A percentile compares a stretch with the other conserved stretches of the same genome.
phyloP scores from a whole-genome alignment of 2,329 filamentous ascomycete species.

The Aureobasidium melanogenum region DNA sequence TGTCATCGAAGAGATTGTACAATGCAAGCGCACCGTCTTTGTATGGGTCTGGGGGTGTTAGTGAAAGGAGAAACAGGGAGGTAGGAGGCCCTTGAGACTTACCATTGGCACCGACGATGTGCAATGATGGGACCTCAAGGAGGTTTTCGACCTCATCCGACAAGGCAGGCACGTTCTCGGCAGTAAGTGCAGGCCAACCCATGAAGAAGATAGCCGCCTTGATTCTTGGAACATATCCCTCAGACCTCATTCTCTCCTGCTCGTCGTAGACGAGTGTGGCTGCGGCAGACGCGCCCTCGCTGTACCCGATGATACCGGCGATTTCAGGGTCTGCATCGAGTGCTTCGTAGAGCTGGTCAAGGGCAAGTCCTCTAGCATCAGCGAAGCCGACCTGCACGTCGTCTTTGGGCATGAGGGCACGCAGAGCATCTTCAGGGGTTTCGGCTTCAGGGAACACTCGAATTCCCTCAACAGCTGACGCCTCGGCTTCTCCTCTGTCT shows the following conservation, averaged over 20 bases:
- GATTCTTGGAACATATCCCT: not conserved
- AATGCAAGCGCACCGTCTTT: constrained; percentile 1
- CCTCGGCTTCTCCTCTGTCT: not conserved
- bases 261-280: not conserved
- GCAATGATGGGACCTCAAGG: not conserved
- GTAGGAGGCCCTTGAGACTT: not conserved
- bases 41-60: not conserved
- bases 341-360: not conserved
- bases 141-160: not conserved
- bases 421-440: not conserved
- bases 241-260: not conserved
- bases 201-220: not conserved
- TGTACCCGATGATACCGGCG: not conserved
- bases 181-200: not conserved
- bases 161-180: not conserved
- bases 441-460: constrained; percentile 1
- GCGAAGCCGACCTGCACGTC: not conserved
- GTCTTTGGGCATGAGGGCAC: not conserved
- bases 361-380: not conserved
- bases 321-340: not conserved
- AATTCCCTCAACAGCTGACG: not conserved
- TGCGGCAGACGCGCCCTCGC: not conserved
- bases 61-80: too few relatives aligned
- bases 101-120: not conserved
- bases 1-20: constrained; percentile 6